These are phyloP conservation scores for Mycena olivaceomarginata DNA, from an alignment of 768 basidiomycete species.

Conservation along the genomic window DNA sequence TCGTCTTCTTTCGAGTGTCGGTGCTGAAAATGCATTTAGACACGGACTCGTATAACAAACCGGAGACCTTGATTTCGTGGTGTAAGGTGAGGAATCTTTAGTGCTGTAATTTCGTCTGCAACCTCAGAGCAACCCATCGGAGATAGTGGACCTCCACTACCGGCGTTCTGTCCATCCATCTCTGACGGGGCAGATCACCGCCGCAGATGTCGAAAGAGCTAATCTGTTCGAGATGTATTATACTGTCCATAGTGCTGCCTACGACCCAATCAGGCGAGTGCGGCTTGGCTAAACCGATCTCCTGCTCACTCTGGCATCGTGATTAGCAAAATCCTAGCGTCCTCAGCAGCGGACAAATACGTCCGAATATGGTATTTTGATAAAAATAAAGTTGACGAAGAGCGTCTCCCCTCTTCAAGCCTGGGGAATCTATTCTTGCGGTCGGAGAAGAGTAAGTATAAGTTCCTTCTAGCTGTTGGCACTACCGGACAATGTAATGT, in stretches of 20 bases:
- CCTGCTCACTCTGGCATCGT: conserved; percentile 3
- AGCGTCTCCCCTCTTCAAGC: conserved; percentile 63
- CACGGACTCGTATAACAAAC: conserved; percentile 65
- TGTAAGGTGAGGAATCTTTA: conserved; percentile 51
- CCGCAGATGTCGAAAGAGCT: no score
- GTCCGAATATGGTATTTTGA: conserved; percentile 32
- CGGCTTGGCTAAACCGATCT: not conserved
- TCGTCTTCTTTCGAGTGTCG: not conserved
- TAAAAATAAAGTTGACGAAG: not conserved
- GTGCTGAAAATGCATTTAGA: conserved; percentile 36
- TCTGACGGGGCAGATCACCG: conserved; percentile 59
- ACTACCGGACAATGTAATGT: no score
- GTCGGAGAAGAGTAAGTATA: conserved; percentile 66
- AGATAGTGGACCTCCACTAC: conserved; percentile 29
- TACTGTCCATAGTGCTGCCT: conserved; percentile 73
- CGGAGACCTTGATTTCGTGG: conserved; percentile 68
- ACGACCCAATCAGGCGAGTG: conserved; percentile 69
- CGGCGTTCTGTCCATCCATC: not conserved
- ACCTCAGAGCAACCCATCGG: conserved; percentile 42
- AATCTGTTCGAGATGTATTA: no score
- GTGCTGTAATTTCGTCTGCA: conserved; percentile 22
- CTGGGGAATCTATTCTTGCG: conserved; percentile 62
- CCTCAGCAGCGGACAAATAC: conserved; percentile 21
- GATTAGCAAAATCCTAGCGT: conserved; percentile 32
- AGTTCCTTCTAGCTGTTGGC: conserved; percentile 5